phyloP scores from a whole-genome alignment of 2,329 filamentous ascomycete species.

The Aspergillus uvarum region DNA sequence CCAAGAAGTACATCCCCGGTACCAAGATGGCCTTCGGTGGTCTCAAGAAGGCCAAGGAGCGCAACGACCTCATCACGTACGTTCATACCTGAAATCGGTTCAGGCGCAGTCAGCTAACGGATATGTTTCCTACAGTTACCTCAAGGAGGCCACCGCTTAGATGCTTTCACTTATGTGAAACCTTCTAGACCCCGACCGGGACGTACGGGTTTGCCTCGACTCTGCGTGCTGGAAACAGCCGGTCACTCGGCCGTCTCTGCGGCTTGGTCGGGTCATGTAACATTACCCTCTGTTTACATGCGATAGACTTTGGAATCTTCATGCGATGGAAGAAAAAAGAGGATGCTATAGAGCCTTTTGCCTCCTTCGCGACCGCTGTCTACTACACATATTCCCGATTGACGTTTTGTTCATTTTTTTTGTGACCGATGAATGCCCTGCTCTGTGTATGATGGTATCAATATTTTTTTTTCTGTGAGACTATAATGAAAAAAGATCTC shows the following conservation, averaged over 20 bases:
- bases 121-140: constrained; percentile 30
- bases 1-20: constrained; percentile 99
- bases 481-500: constrained; percentile 30
- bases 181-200: constrained; percentile 7
- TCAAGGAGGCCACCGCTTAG: constrained; percentile 41
- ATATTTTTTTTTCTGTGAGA: constrained; percentile 22
- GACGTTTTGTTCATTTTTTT: constrained; percentile 19
- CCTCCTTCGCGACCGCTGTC: constrained; percentile 19
- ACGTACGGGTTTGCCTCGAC: neutral
- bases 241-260: constrained; percentile 13
- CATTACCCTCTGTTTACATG: constrained; percentile 38
- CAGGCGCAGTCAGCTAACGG: constrained; percentile 16
- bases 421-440: constrained; percentile 3
- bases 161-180: constrained; percentile 17
- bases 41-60: constrained; percentile 99
- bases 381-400: constrained; percentile 18
- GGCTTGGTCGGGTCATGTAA: constrained; percentile 38
- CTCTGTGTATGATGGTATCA: constrained; percentile 25
- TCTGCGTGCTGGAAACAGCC: constrained; percentile 27
- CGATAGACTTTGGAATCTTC: constrained; percentile 33
- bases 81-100: constrained; percentile 38
- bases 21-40: constrained; percentile 99
- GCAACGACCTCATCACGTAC: constrained; percentile 97
- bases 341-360: constrained; percentile 28
- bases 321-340: constrained; percentile 21